Base-by-base conservation (phyloP, 495 filamentous ascomycete genomes). In the Aspergillus sclerotioniger region DNA sequence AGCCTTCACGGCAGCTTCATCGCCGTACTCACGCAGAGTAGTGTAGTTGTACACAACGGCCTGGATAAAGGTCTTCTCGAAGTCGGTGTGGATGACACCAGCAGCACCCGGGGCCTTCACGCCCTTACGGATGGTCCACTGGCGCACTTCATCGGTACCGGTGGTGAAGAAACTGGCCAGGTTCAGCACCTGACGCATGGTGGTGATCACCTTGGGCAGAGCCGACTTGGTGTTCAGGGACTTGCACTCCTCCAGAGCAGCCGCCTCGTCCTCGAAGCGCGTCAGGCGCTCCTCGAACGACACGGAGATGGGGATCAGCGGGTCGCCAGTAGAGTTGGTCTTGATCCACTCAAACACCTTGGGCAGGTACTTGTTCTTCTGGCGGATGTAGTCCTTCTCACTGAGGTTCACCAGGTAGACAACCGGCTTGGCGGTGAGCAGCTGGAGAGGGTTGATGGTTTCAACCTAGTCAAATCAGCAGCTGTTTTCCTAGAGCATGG, bases 21-120 rank as follows among this genome's bases (percentile, higher is more conserved):
- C 92, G 29, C 92, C 93, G 32, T 88, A 76, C 75, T 96, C 92
- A 75, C 86, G 89, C 50, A 98, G 79, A 8, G 81, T 72, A 21
- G 63, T 76, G 77, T 85, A 98, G 78, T 95, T 97, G 76, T 81
- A 96, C 46, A 96, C 89, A 58, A 99, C 80, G 31, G 82, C 90
- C 77, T 99, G 95, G 64, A 99, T 99, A 77, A 99, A 99, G 0
- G 95, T 99, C 85, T 99, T 99, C 76, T 99, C 95, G 60, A 99
- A 98, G 70, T 99, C 95, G 55, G 88, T 90, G 77, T 99, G 95
- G 64, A 99, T 99, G 56, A 98, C 95, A 79, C 95, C 95, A 15
- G 95, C 94, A 45, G 95, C 94, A 69, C 92, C 90, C 16, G 95
- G 95, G 33, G 95, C 95, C 80, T 99, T 99, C 64, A 90, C 95